phyloP scores from a whole-genome alignment of 139 green algal genomes.

The Ulvella scutata region DNA sequence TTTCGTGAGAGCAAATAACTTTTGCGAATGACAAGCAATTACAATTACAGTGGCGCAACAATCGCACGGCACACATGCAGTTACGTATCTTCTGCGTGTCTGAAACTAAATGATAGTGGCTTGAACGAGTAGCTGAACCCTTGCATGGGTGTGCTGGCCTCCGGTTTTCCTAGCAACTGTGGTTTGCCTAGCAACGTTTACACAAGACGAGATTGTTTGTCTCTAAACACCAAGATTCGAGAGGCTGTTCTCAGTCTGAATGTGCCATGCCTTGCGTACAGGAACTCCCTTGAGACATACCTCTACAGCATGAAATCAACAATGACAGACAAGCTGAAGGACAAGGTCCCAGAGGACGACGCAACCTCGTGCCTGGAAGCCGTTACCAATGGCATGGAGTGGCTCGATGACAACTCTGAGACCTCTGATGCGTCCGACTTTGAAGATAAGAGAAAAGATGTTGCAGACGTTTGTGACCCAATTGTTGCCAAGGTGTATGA shows the following conservation, averaged over 20 bases:
- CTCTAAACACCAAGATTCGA: too few species aligned
- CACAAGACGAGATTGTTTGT: too few species aligned
- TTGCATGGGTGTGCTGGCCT: too few species aligned
- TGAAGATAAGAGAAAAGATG: conserved; percentile 90
- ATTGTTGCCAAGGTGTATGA: conserved; percentile 73
- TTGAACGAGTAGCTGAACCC: too few species aligned
- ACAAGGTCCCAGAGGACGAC: conserved; percentile 6
- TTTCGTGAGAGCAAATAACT: too few species aligned
- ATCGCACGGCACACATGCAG: too few species aligned
- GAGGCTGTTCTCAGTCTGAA: not conserved
- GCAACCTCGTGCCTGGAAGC: conserved; percentile 28
- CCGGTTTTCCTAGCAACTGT: too few species aligned
- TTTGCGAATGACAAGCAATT: too few species aligned
- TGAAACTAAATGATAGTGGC: too few species aligned
- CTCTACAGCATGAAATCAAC: conserved; percentile 46
- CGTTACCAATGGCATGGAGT: conserved; percentile 84
- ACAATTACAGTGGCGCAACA: too few species aligned
- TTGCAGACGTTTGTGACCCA: conserved; percentile 81
- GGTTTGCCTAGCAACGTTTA: too few species aligned
- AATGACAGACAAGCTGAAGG: conserved; percentile 11
- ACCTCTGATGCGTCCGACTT: conserved; percentile 74
- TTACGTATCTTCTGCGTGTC: too few species aligned
- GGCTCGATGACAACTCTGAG: conserved; percentile 73
- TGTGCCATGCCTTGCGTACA: not conserved
- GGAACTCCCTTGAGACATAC: conserved; percentile 47